Base-by-base conservation (phyloP, 495 filamentous ascomycete species). In the Chaetomidium leptoderma region DNA sequence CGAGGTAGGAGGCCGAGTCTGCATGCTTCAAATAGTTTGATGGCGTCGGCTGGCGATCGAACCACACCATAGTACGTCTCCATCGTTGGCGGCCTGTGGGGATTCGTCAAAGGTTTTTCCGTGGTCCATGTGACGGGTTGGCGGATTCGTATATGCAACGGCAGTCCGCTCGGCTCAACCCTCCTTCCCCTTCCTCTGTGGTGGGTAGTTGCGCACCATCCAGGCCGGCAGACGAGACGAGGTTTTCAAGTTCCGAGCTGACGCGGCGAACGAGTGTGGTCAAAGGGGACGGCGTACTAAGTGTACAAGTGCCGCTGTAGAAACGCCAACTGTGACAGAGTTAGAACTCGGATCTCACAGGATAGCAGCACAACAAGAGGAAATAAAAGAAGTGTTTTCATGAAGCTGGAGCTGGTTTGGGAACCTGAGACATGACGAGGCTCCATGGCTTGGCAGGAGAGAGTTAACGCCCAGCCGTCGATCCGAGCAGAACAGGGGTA, bases 11-110 rank as follows among this genome's bases (percentile, higher is more conserved):
- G 76, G 32, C 93, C 93, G 43, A 95, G 76, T 53, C 93, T 84
- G 72, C 93, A 98, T 46, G 93, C 93, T 75, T 98, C 93, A 69
- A 98, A 97, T 36, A 98, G 78, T 63, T 97, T 89, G 77, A 97
- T 97, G 60, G 93, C 93, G 75, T 98, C 93, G 66, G 83, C 84
- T 8, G 93, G 92, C 8, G 91, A 91, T 72, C 91, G 87, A 63
- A 98, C 91, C 65, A 87, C 84, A 44, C 93, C 93, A 77, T 91
- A 79, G 71, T 97, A 98, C 17, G 93, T 98, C 74, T 98, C 93
- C 93, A 97, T 98, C 46, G 11, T 48, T 29, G 8, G n/a, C 8
- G 9, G 26, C 27, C 5, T 27, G 37, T 11, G 9, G 39, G 49
- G 17, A n/a, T 49, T 26, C 23, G 49, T n/a, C 6, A 7, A 23